These are phyloP conservation scores for Dothideomycetes sp. DNA, from an alignment of 2,329 filamentous ascomycete species.

Conservation along the genomic window DNA sequence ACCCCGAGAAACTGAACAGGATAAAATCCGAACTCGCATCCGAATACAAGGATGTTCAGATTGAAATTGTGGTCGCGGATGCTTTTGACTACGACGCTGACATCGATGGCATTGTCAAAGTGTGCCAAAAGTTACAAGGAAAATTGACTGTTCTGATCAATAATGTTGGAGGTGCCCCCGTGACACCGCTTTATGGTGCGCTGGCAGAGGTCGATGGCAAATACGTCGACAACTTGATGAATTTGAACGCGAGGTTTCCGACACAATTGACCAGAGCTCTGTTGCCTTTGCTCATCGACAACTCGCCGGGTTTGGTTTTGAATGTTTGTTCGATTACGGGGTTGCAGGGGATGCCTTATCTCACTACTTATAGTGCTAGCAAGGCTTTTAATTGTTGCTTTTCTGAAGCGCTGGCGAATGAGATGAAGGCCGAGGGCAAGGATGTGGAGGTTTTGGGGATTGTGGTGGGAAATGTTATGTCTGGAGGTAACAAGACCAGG, in stretches of 20 bases:
- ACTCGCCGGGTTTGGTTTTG: slow-evolving; percentile 39
- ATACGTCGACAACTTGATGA: slow-evolving; percentile 36
- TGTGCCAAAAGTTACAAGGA: slow-evolving; percentile 24
- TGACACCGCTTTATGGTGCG: slow-evolving; percentile 26
- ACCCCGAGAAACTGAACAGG: slow-evolving; percentile 37
- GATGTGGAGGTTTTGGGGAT: slow-evolving; percentile 33
- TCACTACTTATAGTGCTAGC: slow-evolving; percentile 36
- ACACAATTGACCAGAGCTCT: slow-evolving; percentile 40
- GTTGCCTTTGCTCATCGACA: slow-evolving; percentile 35
- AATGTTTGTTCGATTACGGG: slow-evolving; percentile 43
- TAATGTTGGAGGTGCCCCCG: slow-evolving; percentile 42
- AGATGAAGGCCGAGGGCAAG: slow-evolving; percentile 32
- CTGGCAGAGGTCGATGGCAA: slow-evolving; percentile 29
- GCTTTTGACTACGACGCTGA: slow-evolving; percentile 26
- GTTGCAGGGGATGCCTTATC: slow-evolving; percentile 36
- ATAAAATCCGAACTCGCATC: slow-evolving; percentile 34
- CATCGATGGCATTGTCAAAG: slow-evolving; percentile 18
- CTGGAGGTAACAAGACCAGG: slow-evolving; percentile 19
- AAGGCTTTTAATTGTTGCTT: slow-evolving; percentile 40
- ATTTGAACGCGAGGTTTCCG: slow-evolving; percentile 43
- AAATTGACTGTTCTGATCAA: slow-evolving; percentile 48
- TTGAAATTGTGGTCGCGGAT: slow-evolving; percentile 39
- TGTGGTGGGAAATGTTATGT: slow-evolving; percentile 27
- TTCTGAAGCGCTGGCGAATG: slow-evolving; percentile 32
- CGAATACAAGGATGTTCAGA: slow-evolving; percentile 32